phyloP scores from a whole-genome alignment of 2,329 filamentous ascomycete genomes.

The Myriosclerotinia duriaeana region DNA sequence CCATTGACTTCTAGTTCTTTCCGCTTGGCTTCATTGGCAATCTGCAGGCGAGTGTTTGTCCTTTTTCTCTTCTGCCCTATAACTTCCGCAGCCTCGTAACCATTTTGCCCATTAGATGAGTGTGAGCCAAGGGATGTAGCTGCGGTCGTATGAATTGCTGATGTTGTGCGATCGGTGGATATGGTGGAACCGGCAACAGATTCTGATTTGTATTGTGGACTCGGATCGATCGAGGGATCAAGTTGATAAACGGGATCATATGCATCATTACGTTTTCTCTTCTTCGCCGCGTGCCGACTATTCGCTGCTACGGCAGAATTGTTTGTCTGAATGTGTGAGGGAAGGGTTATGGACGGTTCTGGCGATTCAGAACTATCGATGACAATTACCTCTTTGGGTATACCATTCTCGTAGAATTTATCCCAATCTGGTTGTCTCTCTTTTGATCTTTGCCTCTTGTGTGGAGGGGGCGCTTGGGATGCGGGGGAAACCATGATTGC shows the following conservation, averaged over 20 bases:
- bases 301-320: constrained; percentile 38
- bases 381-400: constrained; percentile 82
- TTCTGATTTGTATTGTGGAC: constrained; percentile 62
- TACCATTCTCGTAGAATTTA: constrained; percentile 77
- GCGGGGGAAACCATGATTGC: constrained; percentile 41
- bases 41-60: constrained; percentile 69
- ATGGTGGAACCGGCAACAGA: constrained; percentile 68
- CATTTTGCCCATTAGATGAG: constrained; percentile 57
- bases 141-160: constrained; percentile 79
- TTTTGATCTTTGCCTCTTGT: constrained; percentile 43
- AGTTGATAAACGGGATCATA: constrained; percentile 73
- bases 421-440: constrained; percentile 71
- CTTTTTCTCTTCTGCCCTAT: constrained; percentile 87
- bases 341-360: constrained; percentile 38
- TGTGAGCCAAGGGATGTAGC: constrained; percentile 79
- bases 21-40: constrained; percentile 78
- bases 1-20: constrained; percentile 69
- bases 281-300: constrained; percentile 70
- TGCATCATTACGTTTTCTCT: constrained; percentile 58
- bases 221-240: constrained; percentile 67
- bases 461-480: constrained; percentile 40
- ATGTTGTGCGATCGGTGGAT: constrained; percentile 82
- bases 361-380: constrained; percentile 68
- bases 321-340: constrained; percentile 44
- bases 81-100: constrained; percentile 65